phyloP scores from a whole-genome alignment of 2,329 filamentous ascomycete species.

The Venturiaceae sp. region DNA sequence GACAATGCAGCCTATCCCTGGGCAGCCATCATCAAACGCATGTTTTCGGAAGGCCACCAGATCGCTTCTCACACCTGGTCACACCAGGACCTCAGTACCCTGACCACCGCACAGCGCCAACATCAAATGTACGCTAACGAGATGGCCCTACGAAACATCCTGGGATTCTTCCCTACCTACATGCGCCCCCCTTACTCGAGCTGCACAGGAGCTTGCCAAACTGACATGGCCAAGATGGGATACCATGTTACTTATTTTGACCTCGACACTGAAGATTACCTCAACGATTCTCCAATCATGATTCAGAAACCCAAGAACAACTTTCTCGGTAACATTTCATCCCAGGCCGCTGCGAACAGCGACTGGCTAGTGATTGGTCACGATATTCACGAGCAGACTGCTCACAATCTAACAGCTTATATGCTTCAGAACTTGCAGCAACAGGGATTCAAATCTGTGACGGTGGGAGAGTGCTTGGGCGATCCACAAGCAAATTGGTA shows the following conservation, averaged over 20 bases:
- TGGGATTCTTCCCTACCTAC: slow-evolving; percentile 47
- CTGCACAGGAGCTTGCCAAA: slow-evolving; percentile 32
- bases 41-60: slow-evolving; percentile 47
- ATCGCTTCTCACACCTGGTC: slow-evolving; percentile 50
- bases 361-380: slow-evolving; percentile 45
- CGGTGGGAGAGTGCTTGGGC: slow-evolving; percentile 37
- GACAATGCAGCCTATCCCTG: slow-evolving; percentile 39
- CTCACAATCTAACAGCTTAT: slow-evolving; percentile 31
- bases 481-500: slow-evolving; percentile 39
- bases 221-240: slow-evolving; percentile 33
- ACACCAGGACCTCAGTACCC: slow-evolving; percentile 37
- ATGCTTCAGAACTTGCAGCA: slow-evolving; percentile 30
- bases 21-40: slow-evolving; percentile 44
- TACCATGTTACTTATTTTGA: slow-evolving; percentile 54
- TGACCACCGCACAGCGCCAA: slow-evolving; percentile 32
- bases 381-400: slow-evolving; percentile 38
- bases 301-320: slow-evolving; percentile 45
- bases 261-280: slow-evolving; percentile 53
- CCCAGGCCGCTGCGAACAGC: slow-evolving; percentile 23
- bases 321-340: slow-evolving; percentile 28
- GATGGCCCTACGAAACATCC: slow-evolving; percentile 44
- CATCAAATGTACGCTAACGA: slow-evolving; percentile 44
- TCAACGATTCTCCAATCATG: slow-evolving; percentile 36
- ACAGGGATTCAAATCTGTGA: slow-evolving; percentile 34
- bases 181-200: slow-evolving; percentile 41